These are phyloP conservation scores for Sanghuangporus baumii DNA, from an alignment of 1,284 basidiomycete genomes.

Conservation along the genomic window DNA sequence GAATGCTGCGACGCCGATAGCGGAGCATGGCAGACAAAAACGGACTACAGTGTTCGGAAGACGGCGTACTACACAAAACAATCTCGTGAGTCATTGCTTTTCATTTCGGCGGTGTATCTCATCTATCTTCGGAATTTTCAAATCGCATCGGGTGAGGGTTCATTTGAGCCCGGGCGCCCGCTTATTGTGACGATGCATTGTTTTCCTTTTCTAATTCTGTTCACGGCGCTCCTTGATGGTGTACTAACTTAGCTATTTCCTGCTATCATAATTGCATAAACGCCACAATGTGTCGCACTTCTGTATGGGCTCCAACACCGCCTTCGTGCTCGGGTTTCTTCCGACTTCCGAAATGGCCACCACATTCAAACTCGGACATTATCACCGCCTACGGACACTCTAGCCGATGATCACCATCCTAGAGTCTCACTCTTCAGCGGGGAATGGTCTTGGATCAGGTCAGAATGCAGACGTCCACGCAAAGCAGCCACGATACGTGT, in stretches of 20 bases:
- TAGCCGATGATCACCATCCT: slow-evolving; percentile 4
- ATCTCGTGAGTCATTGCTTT: background rate
- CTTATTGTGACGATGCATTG: background rate
- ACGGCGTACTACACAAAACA: slow-evolving; percentile 1
- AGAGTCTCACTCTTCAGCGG: background rate
- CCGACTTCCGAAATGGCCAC: background rate
- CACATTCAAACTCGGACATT: too few relatives aligned
- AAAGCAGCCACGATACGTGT: background rate
- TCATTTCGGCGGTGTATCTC: background rate
- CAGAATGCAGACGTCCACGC: background rate
- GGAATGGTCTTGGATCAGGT: background rate
- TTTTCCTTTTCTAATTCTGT: background rate
- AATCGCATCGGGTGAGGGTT: background rate
- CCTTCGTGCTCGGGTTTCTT: background rate
- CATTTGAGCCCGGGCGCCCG: background rate
- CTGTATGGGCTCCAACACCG: background rate
- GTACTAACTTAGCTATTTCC: background rate
- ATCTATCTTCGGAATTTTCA: background rate
- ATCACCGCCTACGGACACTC: background rate
- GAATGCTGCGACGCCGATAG: background rate
- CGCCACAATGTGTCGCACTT: background rate
- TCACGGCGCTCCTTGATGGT: background rate
- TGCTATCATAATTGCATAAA: background rate
- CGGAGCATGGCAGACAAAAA: background rate
- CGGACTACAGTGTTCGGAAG: slow-evolving; percentile 4